A percentile compares a stretch with the other conserved stretches of the same genome.
Conservation (phyloP, 805 yeast species). For the Cyberlindnera nakhonratchasimensis region DNA sequence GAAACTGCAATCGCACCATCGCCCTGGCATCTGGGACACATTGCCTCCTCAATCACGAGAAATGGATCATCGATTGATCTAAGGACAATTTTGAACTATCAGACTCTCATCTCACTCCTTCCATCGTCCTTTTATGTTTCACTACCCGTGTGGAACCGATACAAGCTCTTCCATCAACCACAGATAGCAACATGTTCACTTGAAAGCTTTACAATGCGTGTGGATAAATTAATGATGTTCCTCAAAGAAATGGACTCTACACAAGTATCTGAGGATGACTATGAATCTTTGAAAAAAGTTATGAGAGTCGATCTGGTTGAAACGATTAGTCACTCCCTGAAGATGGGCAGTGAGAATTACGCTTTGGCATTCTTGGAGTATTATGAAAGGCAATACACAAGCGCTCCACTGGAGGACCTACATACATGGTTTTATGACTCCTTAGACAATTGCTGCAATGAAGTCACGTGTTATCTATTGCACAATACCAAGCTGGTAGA, state of each 20-base stretch:
- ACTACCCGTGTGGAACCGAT: conserved; percentile 1
- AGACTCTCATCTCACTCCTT: conserved; percentile 1
- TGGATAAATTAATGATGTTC: not conserved
- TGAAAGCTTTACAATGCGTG: conserved; percentile 1
- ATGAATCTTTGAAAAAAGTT: conserved; percentile 1
- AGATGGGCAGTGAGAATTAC: conserved; percentile 4
- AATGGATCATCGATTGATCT: not conserved
- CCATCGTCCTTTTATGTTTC: not conserved
- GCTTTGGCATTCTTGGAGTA: conserved; percentile 5
- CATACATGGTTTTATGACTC: conserved; percentile 10
- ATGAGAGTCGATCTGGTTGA: conserved; percentile 12
- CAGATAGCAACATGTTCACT: not conserved
- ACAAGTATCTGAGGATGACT: conserved; percentile 1
- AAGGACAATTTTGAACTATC: conserved; percentile 1
- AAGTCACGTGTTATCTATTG: not conserved
- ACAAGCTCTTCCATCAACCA: conserved; percentile 8
- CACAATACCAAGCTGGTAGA: not conserved
- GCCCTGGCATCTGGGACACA: not conserved
- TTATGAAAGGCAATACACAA: conserved; percentile 5
- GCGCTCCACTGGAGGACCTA: conserved; percentile 3
- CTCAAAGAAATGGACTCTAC: conserved; percentile 5
- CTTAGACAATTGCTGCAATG: not conserved
- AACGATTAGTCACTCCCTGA: conserved; percentile 3
- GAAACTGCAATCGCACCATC: not conserved
- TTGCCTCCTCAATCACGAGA: not conserved